These are phyloP conservation scores for Lumnitzera racemosa DNA, from an alignment of 345 rosid genomes.

Conservation along the genomic window DNA sequence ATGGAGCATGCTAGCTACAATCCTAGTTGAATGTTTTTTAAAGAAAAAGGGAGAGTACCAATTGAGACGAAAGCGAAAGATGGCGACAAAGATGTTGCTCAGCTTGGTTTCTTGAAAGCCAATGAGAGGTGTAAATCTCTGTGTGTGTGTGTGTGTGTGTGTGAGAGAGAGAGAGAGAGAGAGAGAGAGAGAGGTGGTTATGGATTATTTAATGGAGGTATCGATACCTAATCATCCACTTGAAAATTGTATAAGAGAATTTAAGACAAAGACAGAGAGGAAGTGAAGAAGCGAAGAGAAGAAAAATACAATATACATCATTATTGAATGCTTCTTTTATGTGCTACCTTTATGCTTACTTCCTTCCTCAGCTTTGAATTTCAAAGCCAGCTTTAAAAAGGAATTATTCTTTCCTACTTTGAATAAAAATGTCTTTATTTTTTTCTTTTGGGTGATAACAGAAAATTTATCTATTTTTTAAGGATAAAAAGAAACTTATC, in stretches of 20 bases:
- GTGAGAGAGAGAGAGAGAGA: slow-evolving; percentile 2
- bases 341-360: background rate
- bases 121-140: too few relatives aligned
- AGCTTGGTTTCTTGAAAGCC: slow-evolving; percentile 3
- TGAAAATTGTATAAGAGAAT: background rate
- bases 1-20: too few relatives aligned
- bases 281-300: background rate
- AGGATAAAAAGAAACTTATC: too few relatives aligned
- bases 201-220: background rate
- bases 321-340: background rate
- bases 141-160: too few relatives aligned
- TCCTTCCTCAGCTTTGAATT: background rate
- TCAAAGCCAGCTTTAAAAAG: background rate
- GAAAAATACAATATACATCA: background rate
- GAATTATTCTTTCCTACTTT: background rate
- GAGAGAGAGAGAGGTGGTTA: background rate
- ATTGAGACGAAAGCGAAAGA: too few relatives aligned
- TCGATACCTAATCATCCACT: slow-evolving; percentile 5
- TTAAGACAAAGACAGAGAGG: too few relatives aligned
- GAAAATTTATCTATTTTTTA: too few relatives aligned
- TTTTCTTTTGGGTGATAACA: background rate
- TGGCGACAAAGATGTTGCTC: too few relatives aligned
- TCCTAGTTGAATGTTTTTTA: too few relatives aligned
- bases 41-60: too few relatives aligned
- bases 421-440: background rate